These are phyloP conservation scores for Triangularia setosa DNA, from an alignment of 2,329 filamentous ascomycete species.

Conservation along the genomic window DNA sequence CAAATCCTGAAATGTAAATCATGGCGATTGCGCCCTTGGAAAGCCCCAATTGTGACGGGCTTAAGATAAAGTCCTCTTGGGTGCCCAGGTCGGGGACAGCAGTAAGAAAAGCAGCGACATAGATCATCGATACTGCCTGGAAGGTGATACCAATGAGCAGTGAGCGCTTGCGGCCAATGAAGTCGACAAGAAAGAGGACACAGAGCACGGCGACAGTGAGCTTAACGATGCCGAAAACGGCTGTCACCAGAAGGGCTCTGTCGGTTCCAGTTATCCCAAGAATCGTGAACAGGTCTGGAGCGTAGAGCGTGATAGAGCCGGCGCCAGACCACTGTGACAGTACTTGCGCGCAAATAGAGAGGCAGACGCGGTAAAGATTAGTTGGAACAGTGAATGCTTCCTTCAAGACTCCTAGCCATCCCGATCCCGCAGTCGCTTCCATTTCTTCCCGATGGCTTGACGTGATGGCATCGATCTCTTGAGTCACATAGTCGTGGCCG, in stretches of 20 bases:
- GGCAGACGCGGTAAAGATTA: conserved; percentile 70
- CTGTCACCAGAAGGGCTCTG: conserved; percentile 68
- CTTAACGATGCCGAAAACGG: conserved; percentile 73
- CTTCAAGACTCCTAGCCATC: conserved; percentile 61
- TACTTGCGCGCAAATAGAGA: conserved; percentile 65
- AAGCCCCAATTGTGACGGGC: conserved; percentile 46
- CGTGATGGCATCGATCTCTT: conserved; percentile 62
- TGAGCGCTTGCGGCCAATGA: conserved; percentile 69
- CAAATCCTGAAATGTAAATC: conserved; percentile 67
- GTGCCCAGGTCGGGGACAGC: conserved; percentile 57
- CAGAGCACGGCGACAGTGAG: conserved; percentile 63
- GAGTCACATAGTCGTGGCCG: conserved; percentile 57
- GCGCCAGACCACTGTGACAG: conserved; percentile 72
- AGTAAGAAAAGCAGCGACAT: conserved; percentile 59
- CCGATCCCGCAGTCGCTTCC: conserved; percentile 64
- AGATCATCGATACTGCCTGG: conserved; percentile 59
- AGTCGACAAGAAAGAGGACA: conserved; percentile 74
- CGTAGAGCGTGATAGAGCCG: conserved; percentile 72
- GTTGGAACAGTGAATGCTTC: conserved; percentile 64
- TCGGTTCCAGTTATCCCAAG: conserved; percentile 65
- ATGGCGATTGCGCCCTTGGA: conserved; percentile 67
- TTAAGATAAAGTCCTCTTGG: conserved; percentile 45
- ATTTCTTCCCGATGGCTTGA: conserved; percentile 64
- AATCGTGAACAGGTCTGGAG: conserved; percentile 67
- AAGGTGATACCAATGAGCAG: conserved; percentile 58